These are phyloP conservation scores for Skeletonema grethae DNA, from an alignment of 108 stramenopile species.

Conservation along the genomic window DNA sequence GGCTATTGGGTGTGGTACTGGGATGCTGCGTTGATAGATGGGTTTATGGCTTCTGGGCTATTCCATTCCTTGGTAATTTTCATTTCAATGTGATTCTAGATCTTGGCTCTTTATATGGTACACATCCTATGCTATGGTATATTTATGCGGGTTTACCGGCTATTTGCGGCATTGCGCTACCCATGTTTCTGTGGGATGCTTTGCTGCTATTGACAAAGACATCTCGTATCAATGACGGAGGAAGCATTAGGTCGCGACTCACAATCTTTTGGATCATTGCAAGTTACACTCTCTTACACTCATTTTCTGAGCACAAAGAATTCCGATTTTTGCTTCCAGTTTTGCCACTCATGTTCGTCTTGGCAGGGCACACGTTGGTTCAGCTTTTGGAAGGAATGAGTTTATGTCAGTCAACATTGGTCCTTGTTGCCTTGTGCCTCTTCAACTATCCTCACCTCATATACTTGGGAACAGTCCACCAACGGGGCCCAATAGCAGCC, in stretches of 20 bases:
- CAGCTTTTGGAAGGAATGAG: neutral
- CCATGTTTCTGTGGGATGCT: conserved; percentile 60
- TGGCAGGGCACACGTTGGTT: conserved; percentile 59
- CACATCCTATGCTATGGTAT: conserved; percentile 87
- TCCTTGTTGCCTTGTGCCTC: conserved; percentile 46
- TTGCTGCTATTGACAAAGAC: neutral
- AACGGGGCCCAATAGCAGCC: conserved; percentile 72
- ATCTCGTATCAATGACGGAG: neutral
- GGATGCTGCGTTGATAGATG: conserved; percentile 68
- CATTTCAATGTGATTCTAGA: conserved; percentile 86
- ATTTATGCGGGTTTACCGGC: conserved; percentile 79
- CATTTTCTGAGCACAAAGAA: conserved; percentile 92
- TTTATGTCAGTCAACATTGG: neutral
- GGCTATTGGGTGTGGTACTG: conserved; percentile 55
- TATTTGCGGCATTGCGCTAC: conserved; percentile 63
- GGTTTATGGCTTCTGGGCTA: conserved; percentile 84
- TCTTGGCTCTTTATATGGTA: conserved; percentile 79
- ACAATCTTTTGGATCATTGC: conserved; percentile 57
- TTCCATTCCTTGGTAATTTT: conserved; percentile 82
- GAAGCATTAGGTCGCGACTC: conserved; percentile 21
- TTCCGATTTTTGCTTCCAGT: conserved; percentile 94
- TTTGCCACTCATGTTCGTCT: conserved; percentile 80
- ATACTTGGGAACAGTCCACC: conserved; percentile 72
- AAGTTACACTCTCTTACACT: conserved; percentile 70
- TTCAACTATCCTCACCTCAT: conserved; percentile 57